Conservation (phyloP, 441 rosid species). For the Adansonia rubrostipa region DNA sequence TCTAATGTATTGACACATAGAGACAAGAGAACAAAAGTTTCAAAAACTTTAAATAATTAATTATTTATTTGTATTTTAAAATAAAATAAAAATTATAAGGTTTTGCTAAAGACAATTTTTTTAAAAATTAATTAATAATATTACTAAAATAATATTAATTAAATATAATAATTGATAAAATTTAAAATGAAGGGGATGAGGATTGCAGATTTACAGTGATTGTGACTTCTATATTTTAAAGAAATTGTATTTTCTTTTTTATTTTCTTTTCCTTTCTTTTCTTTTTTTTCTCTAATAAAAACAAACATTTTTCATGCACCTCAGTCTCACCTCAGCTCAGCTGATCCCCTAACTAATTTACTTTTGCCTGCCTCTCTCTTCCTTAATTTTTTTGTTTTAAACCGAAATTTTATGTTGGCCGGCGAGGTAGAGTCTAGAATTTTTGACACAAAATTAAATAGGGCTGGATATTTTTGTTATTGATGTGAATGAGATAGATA, state of each 20-base stretch:
- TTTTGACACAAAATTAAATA: neutral
- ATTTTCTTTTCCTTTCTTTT: slow-evolving; percentile 11
- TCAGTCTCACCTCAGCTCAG: no score
- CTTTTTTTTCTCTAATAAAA: neutral
- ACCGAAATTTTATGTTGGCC: no score
- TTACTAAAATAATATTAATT: no score
- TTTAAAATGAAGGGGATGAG: no score
- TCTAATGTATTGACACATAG: neutral
- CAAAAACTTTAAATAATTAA: neutral
- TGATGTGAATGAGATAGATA: slow-evolving; percentile 29
- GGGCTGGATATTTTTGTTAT: slow-evolving; percentile 27
- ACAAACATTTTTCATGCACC: slow-evolving; percentile 23
- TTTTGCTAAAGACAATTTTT: no score
- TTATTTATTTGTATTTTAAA: neutral
- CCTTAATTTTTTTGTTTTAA: no score
- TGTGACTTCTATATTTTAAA: slow-evolving; percentile 31
- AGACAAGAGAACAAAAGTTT: slow-evolving; percentile 20
- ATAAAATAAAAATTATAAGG: neutral
- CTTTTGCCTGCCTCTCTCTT: neutral
- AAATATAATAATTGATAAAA: no score
- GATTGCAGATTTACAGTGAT: neutral
- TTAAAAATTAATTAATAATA: no score
- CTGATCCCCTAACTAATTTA: slow-evolving; percentile 6
- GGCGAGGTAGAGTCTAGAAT: neutral
- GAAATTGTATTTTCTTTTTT: neutral